Evolutionary conservation across 2,329 filamentous ascomycete genomes (phyloP), one percentile per base, ranked within the genome.

Genomic region (Fusarium incarnatum): DNA sequence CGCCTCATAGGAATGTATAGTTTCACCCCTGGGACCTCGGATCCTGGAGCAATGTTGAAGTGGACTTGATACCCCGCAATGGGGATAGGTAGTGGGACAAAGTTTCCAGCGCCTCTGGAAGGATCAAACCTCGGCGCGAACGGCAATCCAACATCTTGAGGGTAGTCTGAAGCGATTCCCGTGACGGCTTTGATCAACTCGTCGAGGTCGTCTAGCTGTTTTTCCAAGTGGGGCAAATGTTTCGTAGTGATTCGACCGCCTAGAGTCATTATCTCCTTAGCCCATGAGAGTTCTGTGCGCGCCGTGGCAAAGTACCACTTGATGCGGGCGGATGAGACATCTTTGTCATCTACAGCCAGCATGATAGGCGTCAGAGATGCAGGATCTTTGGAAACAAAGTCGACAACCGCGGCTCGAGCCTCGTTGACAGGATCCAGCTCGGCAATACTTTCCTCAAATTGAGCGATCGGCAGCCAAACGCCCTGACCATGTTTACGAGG

Each of bases 301-400:
- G 8, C 25, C 25, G 45, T 47, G 16, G 45, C 45, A 20, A 47
- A 47, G 45, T 47, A 47, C 45, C 45, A 47, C 16, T 47, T 47
- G 15, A 47, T 47, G 45, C 45, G 45, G 25, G 45, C 45, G 10
- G 45, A n/a, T 30, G 45, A 15, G 45, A 47, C 45, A 47, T 47
- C 45, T n/a, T 47, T 47, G 45, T 47, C 45, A 47, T 47, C 45
- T n/a, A 47, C 27, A 28, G 45, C 45, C 25, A 47, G 45, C 45
- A 47, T 47, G 22, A 47, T 47, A n/a, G 45, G 45, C 45, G 45
- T 47, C 27, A 47, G 18, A 27, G 9, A 47, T 5, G 4, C 18
- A 22, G 45, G 27, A n/a, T 47, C 25, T 47, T 47, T 16, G 12
- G 45, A 47, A n/a, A 47, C 45, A 47, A 47, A 47, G 25, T 30